Evolutionary conservation across 306 rosid genomes (phyloP), one percentile per base, ranked within the genome.

Genomic region (Prunus mume): DNA sequence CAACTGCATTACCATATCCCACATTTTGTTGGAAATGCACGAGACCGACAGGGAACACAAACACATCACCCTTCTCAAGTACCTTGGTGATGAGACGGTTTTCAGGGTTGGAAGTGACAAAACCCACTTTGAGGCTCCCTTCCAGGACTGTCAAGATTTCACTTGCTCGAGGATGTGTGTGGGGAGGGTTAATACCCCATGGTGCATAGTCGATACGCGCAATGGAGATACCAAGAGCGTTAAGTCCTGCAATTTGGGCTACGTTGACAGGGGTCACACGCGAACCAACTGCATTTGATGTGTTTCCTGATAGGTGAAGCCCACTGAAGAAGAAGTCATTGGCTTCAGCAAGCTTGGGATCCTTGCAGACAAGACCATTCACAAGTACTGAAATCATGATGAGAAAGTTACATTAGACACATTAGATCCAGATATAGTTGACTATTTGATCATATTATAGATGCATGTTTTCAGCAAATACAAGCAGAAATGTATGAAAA

Each of bases 281-380:
- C n/a, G 87, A 86, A 4, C 89, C 89, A 2, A 86, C 78, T 3
- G 73, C 28, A 69, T 80, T 86, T n/a, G 79, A 63, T 43, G 82
- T 76, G 77, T 80, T 75, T 2, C 85, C 82, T 32, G 74, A 46
- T 17, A 12, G 19, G 22, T 76, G 78, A 46, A 82, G 82, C 17
- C 85, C 86, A 32, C 73, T 51, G 15, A 71, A 77, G 76, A 65
- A 85, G 83, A 80, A 86, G 51, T 86, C 86, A 17, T 79, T 54
- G 62, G 81, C 83, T 55, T 56, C 61, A 9, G 62, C 83, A 34
- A 73, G 56, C 58, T 69, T 79, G 12, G 86, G 82, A n/a, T 86
- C 86, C 63, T 86, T 86, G 76, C 86, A 86, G 47, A 62, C 69
- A 47, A 68, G 15, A 2, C 86, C 88, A 41, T 76, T 79, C 65